Evolutionary conservation across 345 rosid species (phyloP).

Genomic region (Arabidopsis arenosa): DNA sequence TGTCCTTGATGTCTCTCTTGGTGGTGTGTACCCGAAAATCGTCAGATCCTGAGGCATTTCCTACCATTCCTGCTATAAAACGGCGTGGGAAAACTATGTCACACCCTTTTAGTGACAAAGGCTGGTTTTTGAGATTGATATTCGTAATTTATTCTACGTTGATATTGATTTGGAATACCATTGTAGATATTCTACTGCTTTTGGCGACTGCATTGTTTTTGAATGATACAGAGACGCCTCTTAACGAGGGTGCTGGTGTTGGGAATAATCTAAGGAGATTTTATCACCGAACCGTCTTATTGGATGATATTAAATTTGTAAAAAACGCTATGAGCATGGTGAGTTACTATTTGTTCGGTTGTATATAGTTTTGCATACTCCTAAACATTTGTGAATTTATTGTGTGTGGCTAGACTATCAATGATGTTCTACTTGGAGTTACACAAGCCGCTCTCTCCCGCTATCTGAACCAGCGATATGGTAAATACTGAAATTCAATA

Average conservation of each 20-base stretch:
- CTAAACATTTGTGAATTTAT: too few species aligned
- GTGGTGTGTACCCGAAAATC: conserved; percentile 54
- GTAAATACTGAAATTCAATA: conserved; percentile 36
- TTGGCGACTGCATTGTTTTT: conserved; percentile 48
- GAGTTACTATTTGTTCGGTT: not conserved
- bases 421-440: conserved; percentile 68
- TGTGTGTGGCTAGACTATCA: conserved; percentile 55
- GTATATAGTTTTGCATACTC: too few species aligned
- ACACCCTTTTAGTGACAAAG: not conserved
- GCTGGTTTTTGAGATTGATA: conserved; percentile 48
- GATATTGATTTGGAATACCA: conserved; percentile 54
- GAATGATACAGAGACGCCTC: conserved; percentile 53
- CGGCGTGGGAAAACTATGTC: not conserved
- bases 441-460: conserved; percentile 69
- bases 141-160: conserved; percentile 40
- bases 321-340: conserved; percentile 13
- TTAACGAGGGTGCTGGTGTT: conserved; percentile 38
- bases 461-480: conserved; percentile 52
- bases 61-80: conserved; percentile 50
- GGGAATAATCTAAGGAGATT: conserved; percentile 24
- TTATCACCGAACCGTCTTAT: conserved; percentile 46
- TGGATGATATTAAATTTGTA: conserved; percentile 55
- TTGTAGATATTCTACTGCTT: conserved; percentile 51
- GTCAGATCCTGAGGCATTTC: conserved; percentile 53
- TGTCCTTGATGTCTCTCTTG: conserved; percentile 58